Evolutionary conservation across 2,329 filamentous ascomycete genomes (phyloP), one percentile per base, ranked within the genome.

Genomic region (Pseudocercospora musae): DNA sequence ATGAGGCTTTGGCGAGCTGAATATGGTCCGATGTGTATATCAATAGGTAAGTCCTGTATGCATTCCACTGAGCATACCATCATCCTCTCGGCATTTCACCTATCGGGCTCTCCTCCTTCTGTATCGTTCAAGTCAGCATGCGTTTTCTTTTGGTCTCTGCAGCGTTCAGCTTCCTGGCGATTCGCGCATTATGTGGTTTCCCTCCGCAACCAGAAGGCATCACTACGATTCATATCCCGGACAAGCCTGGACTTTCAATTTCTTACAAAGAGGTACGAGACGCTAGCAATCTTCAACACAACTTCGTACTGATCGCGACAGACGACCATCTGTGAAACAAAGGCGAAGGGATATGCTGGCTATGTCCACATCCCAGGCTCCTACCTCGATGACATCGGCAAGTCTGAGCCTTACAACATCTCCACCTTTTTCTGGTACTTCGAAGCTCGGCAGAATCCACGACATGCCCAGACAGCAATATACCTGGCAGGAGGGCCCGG

Each of bases 391-490:
- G 68, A 66, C 27, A 33, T 64, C 7, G 61, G 66, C 50, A 57
- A 55, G 3, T 48, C 27, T 13, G 60, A 62, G 10, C 59, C 63
- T 7, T 73, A 72, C 64, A 69, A 70, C 56, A 65, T 69, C 4
- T 70, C 67, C 68, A 87, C 83, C 53, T 88, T 87, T 74, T 89
- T 88, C 75, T 87, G 85, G 84, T 88, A 87, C 69, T 84, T 88
- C 68, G 84, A 87, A 68, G 78, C 85, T 5, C 78, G 84, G 8
- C 77, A 83, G 4, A 76, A 80, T 67, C 78, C 84, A 1, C 66
- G 71, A 9, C 77, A 80, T 57, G 85, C 85, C 3, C 85, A 85
- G 0, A 74, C 87, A 31, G 82, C 83, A 0, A 82, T 87, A 23
- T 89, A 84, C 81, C 81, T 89, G 69, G 83, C 82, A 57, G 84